Percentiles rank a stretch among this genome's conserved stretches.
Conservation (phyloP, 371 early-diverging fungal genomes). For the Mortierella sp. region DNA sequence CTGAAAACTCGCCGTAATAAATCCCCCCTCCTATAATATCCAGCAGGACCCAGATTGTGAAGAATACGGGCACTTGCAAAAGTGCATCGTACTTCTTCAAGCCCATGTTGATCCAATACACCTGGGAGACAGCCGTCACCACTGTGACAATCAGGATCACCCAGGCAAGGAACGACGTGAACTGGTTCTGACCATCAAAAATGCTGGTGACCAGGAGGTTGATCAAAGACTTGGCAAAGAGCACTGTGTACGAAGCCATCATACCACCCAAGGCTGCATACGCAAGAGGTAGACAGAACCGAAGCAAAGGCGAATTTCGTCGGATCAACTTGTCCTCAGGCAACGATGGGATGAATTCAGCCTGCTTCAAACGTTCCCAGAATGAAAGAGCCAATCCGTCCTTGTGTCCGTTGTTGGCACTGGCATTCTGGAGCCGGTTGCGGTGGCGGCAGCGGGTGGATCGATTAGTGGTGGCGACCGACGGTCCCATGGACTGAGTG, state of each 20-base stretch:
- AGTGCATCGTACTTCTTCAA: conserved; percentile 87
- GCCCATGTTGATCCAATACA: conserved; percentile 88
- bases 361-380: conserved; percentile 26
- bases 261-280: conserved; percentile 79
- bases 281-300: conserved; percentile 67
- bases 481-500: conserved; percentile 12
- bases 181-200: conserved; percentile 80
- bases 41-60: conserved; percentile 82
- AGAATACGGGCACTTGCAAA: conserved; percentile 88
- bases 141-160: conserved; percentile 78
- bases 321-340: conserved; percentile 53
- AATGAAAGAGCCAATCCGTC: conserved; percentile 8
- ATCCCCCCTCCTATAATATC: conserved; percentile 85
- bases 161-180: conserved; percentile 73
- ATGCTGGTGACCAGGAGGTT: conserved; percentile 77
- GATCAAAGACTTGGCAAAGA: conserved; percentile 87
- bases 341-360: conserved; percentile 41
- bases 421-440: too few relatives aligned
- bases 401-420: background rate
- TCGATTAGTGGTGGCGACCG: conserved; percentile 15
- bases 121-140: conserved; percentile 82
- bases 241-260: conserved; percentile 86
- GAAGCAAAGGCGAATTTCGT: conserved; percentile 45
- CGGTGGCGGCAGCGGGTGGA: conserved; percentile 18
- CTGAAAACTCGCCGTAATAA: conserved; percentile 85